A percentile compares a stretch with the other conserved stretches of the same genome.
Evolutionary conservation across 345 rosid genomes (phyloP).

Genomic region (Corymbia maculata): DNA sequence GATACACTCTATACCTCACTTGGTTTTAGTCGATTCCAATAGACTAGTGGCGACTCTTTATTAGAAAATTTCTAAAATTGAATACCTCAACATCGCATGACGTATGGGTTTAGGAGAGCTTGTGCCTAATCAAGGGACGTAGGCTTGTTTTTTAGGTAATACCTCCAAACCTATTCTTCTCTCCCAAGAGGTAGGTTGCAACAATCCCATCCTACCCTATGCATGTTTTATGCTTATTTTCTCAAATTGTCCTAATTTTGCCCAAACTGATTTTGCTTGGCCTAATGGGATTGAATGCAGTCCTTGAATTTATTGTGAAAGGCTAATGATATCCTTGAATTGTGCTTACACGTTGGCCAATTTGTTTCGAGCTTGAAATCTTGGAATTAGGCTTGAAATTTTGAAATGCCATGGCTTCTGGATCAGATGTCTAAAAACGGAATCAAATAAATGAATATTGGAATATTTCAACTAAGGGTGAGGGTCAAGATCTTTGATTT

Average conservation of each 20-base stretch:
- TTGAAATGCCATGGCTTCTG: neutral
- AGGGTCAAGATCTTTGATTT: no score
- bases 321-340: neutral
- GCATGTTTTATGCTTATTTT: neutral
- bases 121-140: no score
- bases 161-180: no score
- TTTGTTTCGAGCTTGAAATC: neutral
- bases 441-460: neutral
- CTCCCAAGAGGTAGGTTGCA: no score
- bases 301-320: neutral
- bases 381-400: neutral
- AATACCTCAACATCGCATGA: no score
- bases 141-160: no score
- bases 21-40: no score
- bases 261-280: neutral
- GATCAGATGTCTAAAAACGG: neutral
- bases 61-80: no score
- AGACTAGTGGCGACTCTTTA: no score
- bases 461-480: neutral
- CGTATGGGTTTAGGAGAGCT: no score
- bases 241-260: neutral
- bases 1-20: no score
- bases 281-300: neutral
- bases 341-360: neutral
- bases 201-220: fast-evolving